These are phyloP conservation scores for Solioccasus polychromus DNA, from an alignment of 768 basidiomycete species.

Conservation along the genomic window DNA sequence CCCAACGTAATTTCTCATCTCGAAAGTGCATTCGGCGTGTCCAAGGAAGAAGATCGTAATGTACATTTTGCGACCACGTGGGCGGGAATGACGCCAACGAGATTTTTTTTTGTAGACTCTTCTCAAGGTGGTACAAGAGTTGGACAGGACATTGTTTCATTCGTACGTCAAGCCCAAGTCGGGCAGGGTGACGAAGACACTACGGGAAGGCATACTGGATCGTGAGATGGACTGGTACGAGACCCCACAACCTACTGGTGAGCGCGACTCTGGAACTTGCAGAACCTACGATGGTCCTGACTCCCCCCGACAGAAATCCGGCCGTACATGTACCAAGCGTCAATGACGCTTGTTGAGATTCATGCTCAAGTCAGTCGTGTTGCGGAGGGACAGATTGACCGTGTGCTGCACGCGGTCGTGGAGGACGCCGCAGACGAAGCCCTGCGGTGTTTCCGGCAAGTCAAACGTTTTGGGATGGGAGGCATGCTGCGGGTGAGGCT, in stretches of 20 bases:
- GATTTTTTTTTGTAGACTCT: constrained; percentile 48
- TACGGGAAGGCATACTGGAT: constrained; percentile 79
- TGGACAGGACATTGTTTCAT: constrained; percentile 88
- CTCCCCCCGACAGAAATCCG: constrained; percentile 67
- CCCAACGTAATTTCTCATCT: constrained; percentile 80
- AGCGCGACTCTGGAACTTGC: constrained; percentile 14
- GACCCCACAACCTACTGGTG: constrained; percentile 88
- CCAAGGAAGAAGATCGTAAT: constrained; percentile 69
- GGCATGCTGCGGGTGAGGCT: constrained; percentile 95
- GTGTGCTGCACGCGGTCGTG: constrained; percentile 78
- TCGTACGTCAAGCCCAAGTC: constrained; percentile 83
- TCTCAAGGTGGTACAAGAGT: constrained; percentile 71
- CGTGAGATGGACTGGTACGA: constrained; percentile 90
- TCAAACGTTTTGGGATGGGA: constrained; percentile 94
- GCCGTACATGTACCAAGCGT: constrained; percentile 86
- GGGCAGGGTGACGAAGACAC: constrained; percentile 58
- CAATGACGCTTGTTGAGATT: constrained; percentile 86
- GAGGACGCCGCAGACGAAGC: constrained; percentile 83
- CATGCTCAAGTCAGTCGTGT: constrained; percentile 87
- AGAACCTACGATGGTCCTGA: neutral
- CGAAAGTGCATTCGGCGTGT: constrained; percentile 69
- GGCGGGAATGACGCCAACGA: neutral
- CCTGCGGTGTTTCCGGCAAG: constrained; percentile 80
- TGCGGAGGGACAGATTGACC: constrained; percentile 75
- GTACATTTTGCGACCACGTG: constrained; percentile 35